phyloP scores from a whole-genome alignment of 495 filamentous ascomycete species.

The Cairneyella variabilis region DNA sequence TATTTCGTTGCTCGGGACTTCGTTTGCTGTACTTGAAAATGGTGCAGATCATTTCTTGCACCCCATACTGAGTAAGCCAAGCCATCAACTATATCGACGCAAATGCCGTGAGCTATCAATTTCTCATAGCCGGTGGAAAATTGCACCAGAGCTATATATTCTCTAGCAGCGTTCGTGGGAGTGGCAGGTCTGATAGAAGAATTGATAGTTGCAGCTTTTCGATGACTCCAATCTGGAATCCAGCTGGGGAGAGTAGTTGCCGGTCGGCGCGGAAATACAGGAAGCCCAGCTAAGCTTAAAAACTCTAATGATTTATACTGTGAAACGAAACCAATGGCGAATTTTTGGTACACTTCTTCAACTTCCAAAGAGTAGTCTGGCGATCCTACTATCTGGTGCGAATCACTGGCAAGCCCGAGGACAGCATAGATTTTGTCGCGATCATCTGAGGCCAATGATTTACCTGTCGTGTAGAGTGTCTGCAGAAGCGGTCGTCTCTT shows the following conservation, averaged over 20 bases:
- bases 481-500: no score
- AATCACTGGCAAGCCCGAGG: neutral
- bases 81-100: neutral
- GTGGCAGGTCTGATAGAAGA: neutral
- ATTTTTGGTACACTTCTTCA: neutral
- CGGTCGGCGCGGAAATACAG: neutral
- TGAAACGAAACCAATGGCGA: neutral
- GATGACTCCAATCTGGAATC: neutral
- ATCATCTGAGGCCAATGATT: neutral
- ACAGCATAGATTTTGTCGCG: constrained; percentile 19
- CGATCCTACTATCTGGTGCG: neutral
- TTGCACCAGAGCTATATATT: neutral
- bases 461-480: neutral
- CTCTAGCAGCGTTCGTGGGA: neutral
- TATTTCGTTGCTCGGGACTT: neutral
- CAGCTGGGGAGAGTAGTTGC: neutral
- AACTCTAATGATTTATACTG: neutral
- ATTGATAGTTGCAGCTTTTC: neutral
- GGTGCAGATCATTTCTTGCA: neutral
- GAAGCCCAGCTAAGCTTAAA: neutral
- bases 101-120: neutral
- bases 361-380: neutral
- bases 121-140: neutral
- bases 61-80: neutral
- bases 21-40: neutral